Evolutionary conservation across 2,329 filamentous ascomycete species (phyloP).

Genomic region (Fusarium sp.): DNA sequence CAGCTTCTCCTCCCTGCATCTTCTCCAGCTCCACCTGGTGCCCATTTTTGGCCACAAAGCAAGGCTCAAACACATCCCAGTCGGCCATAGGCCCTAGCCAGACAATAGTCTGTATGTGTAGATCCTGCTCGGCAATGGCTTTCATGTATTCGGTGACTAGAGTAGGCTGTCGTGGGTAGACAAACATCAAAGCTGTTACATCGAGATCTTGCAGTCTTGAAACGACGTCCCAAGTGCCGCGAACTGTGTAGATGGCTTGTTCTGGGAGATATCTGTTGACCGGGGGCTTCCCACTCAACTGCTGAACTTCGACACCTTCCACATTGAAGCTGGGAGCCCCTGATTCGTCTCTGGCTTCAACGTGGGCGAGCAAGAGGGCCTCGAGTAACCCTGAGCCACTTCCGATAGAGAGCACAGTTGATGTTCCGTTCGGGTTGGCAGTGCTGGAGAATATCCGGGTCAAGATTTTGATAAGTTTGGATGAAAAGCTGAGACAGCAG

Average conservation of each 20-base stretch:
- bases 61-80: conserved; percentile 40
- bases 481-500: conserved; percentile 47
- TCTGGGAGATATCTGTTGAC: conserved; percentile 46
- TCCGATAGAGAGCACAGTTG: conserved; percentile 45
- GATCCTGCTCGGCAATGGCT: conserved; percentile 1
- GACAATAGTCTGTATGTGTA: conserved; percentile 25
- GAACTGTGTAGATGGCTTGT: conserved; percentile 43
- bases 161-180: conserved; percentile 48
- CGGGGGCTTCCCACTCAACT: conserved; percentile 9
- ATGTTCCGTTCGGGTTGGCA: neutral
- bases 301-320: conserved; percentile 45
- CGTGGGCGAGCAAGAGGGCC: conserved; percentile 34
- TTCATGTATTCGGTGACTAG: conserved; percentile 45
- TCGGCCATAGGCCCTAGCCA: conserved; percentile 44
- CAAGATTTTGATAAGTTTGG: conserved; percentile 36
- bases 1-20: conserved; percentile 24
- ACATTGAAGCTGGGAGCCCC: conserved; percentile 20
- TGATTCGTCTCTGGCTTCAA: conserved; percentile 4
- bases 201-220: conserved; percentile 39
- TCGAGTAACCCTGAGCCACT: conserved; percentile 48
- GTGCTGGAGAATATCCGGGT: conserved; percentile 10
- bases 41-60: conserved; percentile 11
- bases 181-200: conserved; percentile 45
- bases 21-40: neutral
- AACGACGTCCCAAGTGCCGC: conserved; percentile 47